phyloP scores from a whole-genome alignment of 129 eudicot genomes.

The Smallanthus sonchifolius region DNA sequence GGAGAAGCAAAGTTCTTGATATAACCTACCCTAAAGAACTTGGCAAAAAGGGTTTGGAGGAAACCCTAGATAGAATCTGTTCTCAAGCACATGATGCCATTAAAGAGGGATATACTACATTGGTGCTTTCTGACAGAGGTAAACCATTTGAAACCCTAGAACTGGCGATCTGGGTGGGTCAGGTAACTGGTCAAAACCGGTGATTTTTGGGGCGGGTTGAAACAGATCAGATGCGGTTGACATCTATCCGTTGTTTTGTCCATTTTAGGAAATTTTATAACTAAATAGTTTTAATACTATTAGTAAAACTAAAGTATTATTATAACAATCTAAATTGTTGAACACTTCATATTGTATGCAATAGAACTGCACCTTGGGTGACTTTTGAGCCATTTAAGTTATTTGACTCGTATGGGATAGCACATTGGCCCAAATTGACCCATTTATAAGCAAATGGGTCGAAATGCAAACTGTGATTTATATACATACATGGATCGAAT shows the following conservation, averaged over 20 bases:
- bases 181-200: background rate
- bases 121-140: slow-evolving; percentile 98
- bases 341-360: background rate
- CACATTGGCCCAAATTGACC: too few species aligned
- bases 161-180: background rate
- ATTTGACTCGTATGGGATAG: background rate
- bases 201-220: background rate
- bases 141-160: slow-evolving; percentile 1
- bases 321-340: background rate
- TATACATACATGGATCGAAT: background rate
- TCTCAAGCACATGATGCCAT: slow-evolving; percentile 79
- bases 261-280: background rate
- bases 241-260: background rate
- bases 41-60: slow-evolving; percentile 85
- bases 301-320: background rate
- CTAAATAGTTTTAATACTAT: background rate
- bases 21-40: slow-evolving; percentile 69
- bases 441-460: too few species aligned
- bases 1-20: slow-evolving; percentile 96
- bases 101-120: slow-evolving; percentile 75
- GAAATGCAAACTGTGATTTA: background rate
- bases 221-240: background rate
- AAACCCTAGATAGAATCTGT: slow-evolving; percentile 83
- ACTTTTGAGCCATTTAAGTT: background rate
- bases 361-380: background rate